Base-by-base conservation (phyloP, 768 basidiomycete genomes). In the Lactarius evosmus region DNA sequence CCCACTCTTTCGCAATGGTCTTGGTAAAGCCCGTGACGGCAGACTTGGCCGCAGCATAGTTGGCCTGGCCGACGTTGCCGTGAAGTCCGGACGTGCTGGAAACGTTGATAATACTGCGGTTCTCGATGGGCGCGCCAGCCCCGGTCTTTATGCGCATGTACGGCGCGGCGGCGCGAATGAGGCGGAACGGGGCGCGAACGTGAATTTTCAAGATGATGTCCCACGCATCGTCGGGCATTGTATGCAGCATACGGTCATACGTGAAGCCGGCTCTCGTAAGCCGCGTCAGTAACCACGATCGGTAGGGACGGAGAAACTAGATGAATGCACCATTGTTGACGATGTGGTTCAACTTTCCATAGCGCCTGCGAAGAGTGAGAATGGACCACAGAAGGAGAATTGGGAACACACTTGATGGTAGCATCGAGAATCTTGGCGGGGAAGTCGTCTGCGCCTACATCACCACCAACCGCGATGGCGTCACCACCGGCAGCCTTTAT, bases 1-100 rank as follows among this genome's bases (percentile, higher is more conserved):
- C 92, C 91, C 91, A 94, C 72, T 94, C 92, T 73, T 93, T 94
- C 54, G 86, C 85, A 67, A 91, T 85, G 44, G 91, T 93, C 79
- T 93, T 93, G 41, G 91, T 89, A 58, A 93, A 77, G 16, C 91
- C 92, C 62, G 87, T 70, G 44, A 93, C 85, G 8, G 87, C 91
- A 14, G 89, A 77, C 71, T 92, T 93, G 65, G 88, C 91, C 1
- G 89, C 82, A 27, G 91, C 85, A 69, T 91, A 92, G 76, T 93
- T 93, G 17, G 80, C 85, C 74, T 93, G 92, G 4, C 92, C 93
- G 57, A 93, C 87, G 73, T 91, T 93, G 22, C 91, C 92, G 73
- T 93, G 91, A 32, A 93, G 80, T 54, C 91, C 92, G n/a, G 85
- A 82, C 3, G 83, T 87, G 0, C 89, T 92, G 32, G 91, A 92